Base-by-base conservation (phyloP, 164 flowering plant species). In the Akebia trifoliata region DNA sequence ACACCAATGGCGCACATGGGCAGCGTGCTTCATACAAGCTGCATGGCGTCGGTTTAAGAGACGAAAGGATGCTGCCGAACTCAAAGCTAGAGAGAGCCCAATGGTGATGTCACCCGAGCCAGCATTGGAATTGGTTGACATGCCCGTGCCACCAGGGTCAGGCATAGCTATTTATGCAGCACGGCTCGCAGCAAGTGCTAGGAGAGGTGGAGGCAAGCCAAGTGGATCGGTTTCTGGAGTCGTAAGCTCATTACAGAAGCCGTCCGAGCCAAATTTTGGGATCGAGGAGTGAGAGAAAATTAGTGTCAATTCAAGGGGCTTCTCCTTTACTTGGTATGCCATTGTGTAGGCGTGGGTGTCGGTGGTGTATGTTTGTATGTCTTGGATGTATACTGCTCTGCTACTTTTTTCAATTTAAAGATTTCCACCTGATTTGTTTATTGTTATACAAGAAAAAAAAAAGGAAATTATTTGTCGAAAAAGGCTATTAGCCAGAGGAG, bases 1-100 rank as follows among this genome's bases (percentile, higher is more conserved):
- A 0, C 91, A 85, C 61, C 98, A 92, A 31, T 92, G 98, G 98
- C 69, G 98, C 9, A 71, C 87, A 1, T 92, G 98, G 98, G 87
- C 95, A 17, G 95, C 95, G 0, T 85, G 96, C 57, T 92, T 78
- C 60, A 65, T 92, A 15, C 98, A 92, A 54, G 91, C 87, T 2
- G 95, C 96, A 0, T 92, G 95, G 93, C 64, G 96, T 1, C 60
- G 98, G 56, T 68, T 57, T 56, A 80, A 76, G 69, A 80, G 59
- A 48, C 60, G 85, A 50, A 76, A 65, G 63, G 74, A 65, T 31
- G 72, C 66, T 0, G 72, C 74, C 10, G 79, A 76, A 26, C 70
- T 77, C 11, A 63, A 53, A 63, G 77, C 81, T 14, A 60, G 63
- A 64, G 87, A 83, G 74, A 64, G 63, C 36, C 29, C 54, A 8